These are phyloP conservation scores for Raffaelea deltoideospora DNA, from an alignment of 2,329 filamentous ascomycete species.

Conservation along the genomic window DNA sequence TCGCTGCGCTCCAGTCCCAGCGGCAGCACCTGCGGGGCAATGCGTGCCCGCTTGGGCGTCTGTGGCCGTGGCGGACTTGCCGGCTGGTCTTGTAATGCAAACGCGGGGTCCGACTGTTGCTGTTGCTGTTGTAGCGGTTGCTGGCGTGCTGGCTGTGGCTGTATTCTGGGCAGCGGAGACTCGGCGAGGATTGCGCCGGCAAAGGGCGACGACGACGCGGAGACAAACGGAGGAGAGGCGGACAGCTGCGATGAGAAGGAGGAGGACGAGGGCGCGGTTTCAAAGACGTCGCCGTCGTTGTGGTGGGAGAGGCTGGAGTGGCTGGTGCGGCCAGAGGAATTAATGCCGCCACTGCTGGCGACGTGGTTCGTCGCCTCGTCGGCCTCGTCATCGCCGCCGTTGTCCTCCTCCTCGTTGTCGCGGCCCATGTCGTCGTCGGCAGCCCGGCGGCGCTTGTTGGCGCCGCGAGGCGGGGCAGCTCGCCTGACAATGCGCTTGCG, in stretches of 20 bases:
- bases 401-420: conserved; percentile 25
- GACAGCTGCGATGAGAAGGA: neutral
- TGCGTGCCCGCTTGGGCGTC: conserved; percentile 45
- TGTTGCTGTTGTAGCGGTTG: no score
- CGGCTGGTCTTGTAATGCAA: conserved; percentile 2
- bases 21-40: conserved; percentile 45
- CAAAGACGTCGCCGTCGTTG: neutral
- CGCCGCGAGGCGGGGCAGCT: conserved; percentile 21
- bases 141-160: no score
- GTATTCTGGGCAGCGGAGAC: neutral
- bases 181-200: neutral
- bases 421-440: conserved; percentile 30
- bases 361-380: conserved; percentile 3
- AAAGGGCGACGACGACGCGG: no score
- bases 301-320: neutral
- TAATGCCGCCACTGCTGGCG: neutral
- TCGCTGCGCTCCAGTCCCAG: conserved; percentile 43
- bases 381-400: no score
- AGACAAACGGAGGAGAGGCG: no score
- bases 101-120: neutral
- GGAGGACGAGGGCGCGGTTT: no score
- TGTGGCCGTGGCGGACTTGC: conserved; percentile 23
- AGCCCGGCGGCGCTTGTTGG: conserved; percentile 38
- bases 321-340: neutral
- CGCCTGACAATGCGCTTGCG: conserved; percentile 39